These are phyloP conservation scores for Scutellaria baicalensis DNA, from an alignment of 257 asterid species.

Conservation along the genomic window DNA sequence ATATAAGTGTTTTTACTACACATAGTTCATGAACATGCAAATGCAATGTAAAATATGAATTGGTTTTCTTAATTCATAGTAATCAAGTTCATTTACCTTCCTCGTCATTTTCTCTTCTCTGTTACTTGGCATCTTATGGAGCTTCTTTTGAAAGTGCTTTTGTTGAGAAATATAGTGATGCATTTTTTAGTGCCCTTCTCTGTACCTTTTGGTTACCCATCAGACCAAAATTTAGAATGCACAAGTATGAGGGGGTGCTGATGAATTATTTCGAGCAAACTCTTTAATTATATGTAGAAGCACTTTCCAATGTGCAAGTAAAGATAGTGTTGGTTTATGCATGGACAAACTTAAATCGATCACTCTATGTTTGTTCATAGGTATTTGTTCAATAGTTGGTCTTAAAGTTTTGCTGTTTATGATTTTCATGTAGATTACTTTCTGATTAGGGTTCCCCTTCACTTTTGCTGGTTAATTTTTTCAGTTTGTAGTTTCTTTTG, in stretches of 20 bases:
- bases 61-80: background rate
- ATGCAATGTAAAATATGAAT: background rate
- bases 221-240: background rate
- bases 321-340: background rate
- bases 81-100: conserved; percentile 2
- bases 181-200: background rate
- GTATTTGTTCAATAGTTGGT: background rate
- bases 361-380: background rate
- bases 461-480: conserved; percentile 5
- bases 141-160: background rate
- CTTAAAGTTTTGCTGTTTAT: background rate
- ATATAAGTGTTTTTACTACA: background rate
- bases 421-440: background rate
- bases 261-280: background rate
- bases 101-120: background rate
- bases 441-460: background rate
- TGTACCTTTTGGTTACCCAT: background rate
- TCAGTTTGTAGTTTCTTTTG: background rate
- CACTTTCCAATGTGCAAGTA: background rate
- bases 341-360: background rate
- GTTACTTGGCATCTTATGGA: background rate
- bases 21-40: background rate
- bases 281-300: background rate
- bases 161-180: background rate
- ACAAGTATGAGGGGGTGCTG: background rate